A percentile compares a stretch with the other conserved stretches of the same genome.
Conservation (phyloP, 2,329 filamentous ascomycete genomes). For the Bipolaris bicolor region DNA sequence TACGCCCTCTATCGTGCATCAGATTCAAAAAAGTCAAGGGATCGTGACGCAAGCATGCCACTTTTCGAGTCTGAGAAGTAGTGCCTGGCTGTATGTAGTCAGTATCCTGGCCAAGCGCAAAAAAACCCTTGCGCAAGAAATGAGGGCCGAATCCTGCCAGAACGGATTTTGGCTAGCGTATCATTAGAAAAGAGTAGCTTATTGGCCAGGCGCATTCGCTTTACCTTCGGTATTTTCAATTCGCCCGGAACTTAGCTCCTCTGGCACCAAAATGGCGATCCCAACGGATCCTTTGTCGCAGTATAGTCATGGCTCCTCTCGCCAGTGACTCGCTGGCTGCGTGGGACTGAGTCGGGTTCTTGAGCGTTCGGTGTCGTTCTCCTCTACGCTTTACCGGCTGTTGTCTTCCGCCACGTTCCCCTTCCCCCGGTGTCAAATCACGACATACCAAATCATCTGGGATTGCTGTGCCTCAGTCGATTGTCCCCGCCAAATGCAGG, state of each 20-base stretch:
- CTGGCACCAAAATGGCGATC: background rate
- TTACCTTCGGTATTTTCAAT: background rate
- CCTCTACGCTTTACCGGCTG: background rate
- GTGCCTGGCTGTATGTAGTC: constrained; percentile 1
- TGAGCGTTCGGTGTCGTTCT: background rate
- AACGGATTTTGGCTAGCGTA: constrained; percentile 1
- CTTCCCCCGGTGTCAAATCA: background rate
- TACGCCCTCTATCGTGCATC: background rate
- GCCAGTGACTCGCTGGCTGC: background rate
- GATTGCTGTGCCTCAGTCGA: background rate
- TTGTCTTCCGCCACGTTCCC: background rate
- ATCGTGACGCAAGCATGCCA: constrained; percentile 1
- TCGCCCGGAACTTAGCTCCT: constrained; percentile 2
- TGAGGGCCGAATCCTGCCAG: constrained; percentile 8
- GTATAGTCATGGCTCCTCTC: background rate
- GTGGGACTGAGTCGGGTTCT: background rate
- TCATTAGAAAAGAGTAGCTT: background rate
- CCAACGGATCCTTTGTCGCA: background rate
- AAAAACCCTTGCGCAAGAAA: constrained; percentile 5
- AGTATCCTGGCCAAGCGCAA: background rate
- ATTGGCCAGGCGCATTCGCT: constrained; percentile 1
- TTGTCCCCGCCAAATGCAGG: background rate
- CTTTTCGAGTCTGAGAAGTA: background rate
- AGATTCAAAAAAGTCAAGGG: background rate
- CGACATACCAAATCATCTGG: background rate